Conservation (phyloP, 78 protist species). For the Dictyostelium purpureum region DNA sequence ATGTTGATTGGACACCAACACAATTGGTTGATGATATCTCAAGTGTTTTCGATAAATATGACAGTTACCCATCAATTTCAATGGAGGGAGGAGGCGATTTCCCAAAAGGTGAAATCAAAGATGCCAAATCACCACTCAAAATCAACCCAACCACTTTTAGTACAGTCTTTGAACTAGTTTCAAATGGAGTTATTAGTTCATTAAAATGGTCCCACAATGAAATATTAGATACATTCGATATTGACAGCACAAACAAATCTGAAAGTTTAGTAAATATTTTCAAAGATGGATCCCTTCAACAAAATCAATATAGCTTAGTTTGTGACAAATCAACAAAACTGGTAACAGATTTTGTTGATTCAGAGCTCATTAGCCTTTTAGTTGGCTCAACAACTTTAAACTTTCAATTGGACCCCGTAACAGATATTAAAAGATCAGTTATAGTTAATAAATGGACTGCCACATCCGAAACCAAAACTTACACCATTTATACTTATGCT, state of each 20-base stretch:
- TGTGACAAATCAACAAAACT: too few relatives aligned
- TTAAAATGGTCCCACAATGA: neutral
- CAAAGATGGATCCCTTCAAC: too few relatives aligned
- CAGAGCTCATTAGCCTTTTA: too few relatives aligned
- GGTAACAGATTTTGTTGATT: too few relatives aligned
- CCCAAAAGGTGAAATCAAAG: neutral
- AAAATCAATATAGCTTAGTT: too few relatives aligned
- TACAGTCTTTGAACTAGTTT: neutral
- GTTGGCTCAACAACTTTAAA: too few relatives aligned
- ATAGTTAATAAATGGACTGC: constrained; percentile 2
- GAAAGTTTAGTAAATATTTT: too few relatives aligned
- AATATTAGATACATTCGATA: neutral
- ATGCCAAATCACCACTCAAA: neutral
- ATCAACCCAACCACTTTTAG: neutral
- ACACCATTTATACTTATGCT: neutral
- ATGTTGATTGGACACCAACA: neutral
- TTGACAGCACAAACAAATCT: neutral
- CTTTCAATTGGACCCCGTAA: too few relatives aligned
- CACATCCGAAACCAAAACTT: neutral
- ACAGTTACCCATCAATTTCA: too few relatives aligned
- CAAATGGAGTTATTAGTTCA: neutral
- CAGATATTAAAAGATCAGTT: neutral
- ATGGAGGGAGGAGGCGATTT: neutral
- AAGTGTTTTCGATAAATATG: too few relatives aligned
- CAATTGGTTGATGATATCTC: too few relatives aligned